These are phyloP conservation scores for Phytophthora foliorum DNA, from an alignment of 352 stramenopile species.

Conservation along the genomic window DNA sequence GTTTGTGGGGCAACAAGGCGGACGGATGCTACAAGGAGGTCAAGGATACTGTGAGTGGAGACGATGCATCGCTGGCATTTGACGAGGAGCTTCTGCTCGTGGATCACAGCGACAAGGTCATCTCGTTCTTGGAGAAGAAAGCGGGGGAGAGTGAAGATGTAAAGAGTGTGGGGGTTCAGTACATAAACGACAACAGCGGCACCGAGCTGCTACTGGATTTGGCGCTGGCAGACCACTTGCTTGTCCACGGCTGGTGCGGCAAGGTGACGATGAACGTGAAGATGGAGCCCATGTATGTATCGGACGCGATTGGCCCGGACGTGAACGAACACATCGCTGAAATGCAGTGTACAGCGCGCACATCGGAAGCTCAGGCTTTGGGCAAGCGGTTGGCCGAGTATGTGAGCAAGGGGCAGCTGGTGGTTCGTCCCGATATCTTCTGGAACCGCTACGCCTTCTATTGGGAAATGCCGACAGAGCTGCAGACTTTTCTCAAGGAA, in stretches of 20 bases:
- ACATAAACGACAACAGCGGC: constrained; percentile 80
- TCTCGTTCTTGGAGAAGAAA: constrained; percentile 40
- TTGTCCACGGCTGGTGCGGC: constrained; percentile 55
- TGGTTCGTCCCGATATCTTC: constrained; percentile 42
- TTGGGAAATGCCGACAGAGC: constrained; percentile 63
- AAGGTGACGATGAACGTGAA: constrained; percentile 75
- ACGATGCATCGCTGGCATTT: constrained; percentile 43
- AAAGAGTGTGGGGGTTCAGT: constrained; percentile 41
- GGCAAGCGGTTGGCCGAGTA: constrained; percentile 44
- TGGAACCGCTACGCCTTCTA: constrained; percentile 79
- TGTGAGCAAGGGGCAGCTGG: constrained; percentile 28
- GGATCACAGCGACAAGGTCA: constrained; percentile 54
- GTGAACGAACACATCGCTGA: constrained; percentile 59
- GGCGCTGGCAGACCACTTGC: constrained; percentile 63
- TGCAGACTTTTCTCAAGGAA: constrained; percentile 36
- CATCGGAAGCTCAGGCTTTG: constrained; percentile 41
- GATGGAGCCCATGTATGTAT: constrained; percentile 76
- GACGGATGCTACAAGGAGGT: constrained; percentile 74
- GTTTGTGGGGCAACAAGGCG: constrained; percentile 77
- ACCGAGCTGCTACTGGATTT: constrained; percentile 74
- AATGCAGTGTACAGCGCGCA: constrained; percentile 42
- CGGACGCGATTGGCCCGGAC: constrained; percentile 61
- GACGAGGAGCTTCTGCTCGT: constrained; percentile 63
- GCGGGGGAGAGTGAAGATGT: neutral
- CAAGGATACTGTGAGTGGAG: constrained; percentile 67